Base-by-base conservation (phyloP, 768 basidiomycete species). In the Xerocomellus amylosporus region DNA sequence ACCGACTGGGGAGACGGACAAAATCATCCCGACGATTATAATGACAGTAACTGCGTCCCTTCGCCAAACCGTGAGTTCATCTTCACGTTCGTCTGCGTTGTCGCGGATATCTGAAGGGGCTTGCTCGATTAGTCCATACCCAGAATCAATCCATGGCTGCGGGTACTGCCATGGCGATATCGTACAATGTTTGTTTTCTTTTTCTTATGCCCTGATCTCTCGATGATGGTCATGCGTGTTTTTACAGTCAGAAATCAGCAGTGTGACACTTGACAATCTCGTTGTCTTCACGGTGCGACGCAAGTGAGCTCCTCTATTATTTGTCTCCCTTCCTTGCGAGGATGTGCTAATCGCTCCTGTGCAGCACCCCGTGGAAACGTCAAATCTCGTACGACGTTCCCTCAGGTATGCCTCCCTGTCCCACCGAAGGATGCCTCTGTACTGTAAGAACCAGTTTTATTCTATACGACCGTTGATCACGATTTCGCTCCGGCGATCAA, bases 311-410 rank as follows among this genome's bases (percentile, higher is more conserved):
- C 20, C 22, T 10, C 13, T 30, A 10, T 22, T 30, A 7, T 22
- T 5, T 3, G 13, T 28, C 17, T 28, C 22, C 7, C 2, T 24
- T 46, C 19, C 34, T 43, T 20, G 2, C 3, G 22, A 28, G 5
- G 19, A 13, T 36, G 42, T 19, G 24, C 49, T 52, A 12, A 63
- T 5, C 8, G 14, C 10, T 24, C 9, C 9, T 12, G n/a, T 44
- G 14, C 28, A 63, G 63, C 1, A 49, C 59, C 4, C 63, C 63
- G 13, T 63, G 20, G n/a, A 19, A 36, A 14, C 62, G 52, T 15
- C 0, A 7, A 0, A 3, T 12, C 19, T 15, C 8, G 3, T 64
- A 58, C 19, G 4, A 42, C 0, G n/a, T 64, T 20, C 62, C 62
- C 14, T 1, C 14, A 7, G 44, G 42, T 1, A 2, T 63, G 50